Evolutionary conservation across 495 filamentous ascomycete species (phyloP), one percentile per base, ranked within the genome.

Genomic region (Letharia columbiana): DNA sequence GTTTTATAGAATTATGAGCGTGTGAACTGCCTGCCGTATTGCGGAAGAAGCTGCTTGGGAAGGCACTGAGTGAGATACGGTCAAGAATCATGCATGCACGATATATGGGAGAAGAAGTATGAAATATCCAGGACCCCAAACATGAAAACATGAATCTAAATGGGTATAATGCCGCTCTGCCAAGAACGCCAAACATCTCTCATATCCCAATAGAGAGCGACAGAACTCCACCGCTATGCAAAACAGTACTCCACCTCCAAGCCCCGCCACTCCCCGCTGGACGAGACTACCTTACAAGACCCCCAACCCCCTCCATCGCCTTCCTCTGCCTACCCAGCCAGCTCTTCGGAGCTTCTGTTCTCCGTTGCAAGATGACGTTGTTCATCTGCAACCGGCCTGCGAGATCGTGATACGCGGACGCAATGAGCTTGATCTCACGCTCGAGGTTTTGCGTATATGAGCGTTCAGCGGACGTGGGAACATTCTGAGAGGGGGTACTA

Each of bases 321-420:
- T 83, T 87, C 75, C 92, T 82, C 79, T 97, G 93, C 77, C 89
- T 92, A 61, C 91, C 91, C 50, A 98, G 76, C 91, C 91, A 98
- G 72, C 92, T 93, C 74, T 84, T 87, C 42, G 91, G 91, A 52
- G 84, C 82, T 71, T 98, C 91, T 59, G 86, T 83, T 69, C 89
- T 80, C 72, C 86, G 81, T 75, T 84, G 88, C 70, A 91, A 75
- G 28, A 89, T 85, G 59, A 96, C 88, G 69, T 89, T 91, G 76
- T 92, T 96, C 76, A 89, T 92, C 77, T 97, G 92, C 67, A 96
- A 74, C 49, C 93, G 82, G 71, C 83, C 86, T 18, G 91, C 83
- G 50, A 97, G 83, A 70, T 96, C 91, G 76, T 96, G 96, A 90
- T 91, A 98, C 15, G 94, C 92, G 5, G 88, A 92, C 41, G 88